A percentile compares a stretch with the other conserved stretches of the same genome.
Evolutionary conservation across 2,329 filamentous ascomycete species (phyloP).

Genomic region (Fusarium solani-melongenae): DNA sequence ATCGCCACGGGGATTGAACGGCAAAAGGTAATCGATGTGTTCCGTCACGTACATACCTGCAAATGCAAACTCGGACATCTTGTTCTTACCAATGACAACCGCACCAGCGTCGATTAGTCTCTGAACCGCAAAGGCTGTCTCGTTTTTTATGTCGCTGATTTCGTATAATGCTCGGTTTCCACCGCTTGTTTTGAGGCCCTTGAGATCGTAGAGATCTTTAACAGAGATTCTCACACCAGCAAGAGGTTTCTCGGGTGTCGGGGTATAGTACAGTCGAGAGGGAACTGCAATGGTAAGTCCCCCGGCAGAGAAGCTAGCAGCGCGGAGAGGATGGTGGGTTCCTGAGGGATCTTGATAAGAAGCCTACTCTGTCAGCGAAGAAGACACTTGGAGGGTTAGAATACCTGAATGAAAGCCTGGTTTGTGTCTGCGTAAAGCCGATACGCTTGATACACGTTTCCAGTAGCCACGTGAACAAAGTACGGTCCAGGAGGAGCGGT

Average conservation of each 20-base stretch:
- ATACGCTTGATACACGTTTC: conserved; percentile 8
- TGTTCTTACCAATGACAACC: conserved; percentile 22
- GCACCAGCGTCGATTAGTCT: conserved; percentile 24
- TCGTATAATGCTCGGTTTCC: conserved; percentile 15
- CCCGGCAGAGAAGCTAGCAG: conserved; percentile 4
- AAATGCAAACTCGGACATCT: conserved; percentile 26
- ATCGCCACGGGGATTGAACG: conserved; percentile 60
- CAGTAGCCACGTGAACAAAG: conserved; percentile 10
- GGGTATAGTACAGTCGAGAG: neutral
- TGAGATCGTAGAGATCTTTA: conserved; percentile 23
- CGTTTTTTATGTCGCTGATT: neutral
- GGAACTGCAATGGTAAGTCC: conserved; percentile 19
- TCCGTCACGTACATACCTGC: conserved; percentile 3
- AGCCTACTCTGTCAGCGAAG: conserved; percentile 2
- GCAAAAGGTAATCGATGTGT: conserved; percentile 51
- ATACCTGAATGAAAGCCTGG: conserved; percentile 24
- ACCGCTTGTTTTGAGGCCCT: conserved; percentile 22
- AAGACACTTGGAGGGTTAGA: rapidly evolving
- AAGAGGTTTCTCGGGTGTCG: neutral
- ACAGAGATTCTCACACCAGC: conserved; percentile 11
- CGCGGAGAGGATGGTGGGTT: conserved; percentile 19
- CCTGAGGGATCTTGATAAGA: conserved; percentile 20
- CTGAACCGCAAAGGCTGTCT: conserved; percentile 6
- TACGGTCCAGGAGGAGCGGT: conserved; percentile 4
- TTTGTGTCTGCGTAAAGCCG: conserved; percentile 8